Evolutionary conservation across 345 rosid genomes (phyloP).

Genomic region (Dimocarpus longan): DNA sequence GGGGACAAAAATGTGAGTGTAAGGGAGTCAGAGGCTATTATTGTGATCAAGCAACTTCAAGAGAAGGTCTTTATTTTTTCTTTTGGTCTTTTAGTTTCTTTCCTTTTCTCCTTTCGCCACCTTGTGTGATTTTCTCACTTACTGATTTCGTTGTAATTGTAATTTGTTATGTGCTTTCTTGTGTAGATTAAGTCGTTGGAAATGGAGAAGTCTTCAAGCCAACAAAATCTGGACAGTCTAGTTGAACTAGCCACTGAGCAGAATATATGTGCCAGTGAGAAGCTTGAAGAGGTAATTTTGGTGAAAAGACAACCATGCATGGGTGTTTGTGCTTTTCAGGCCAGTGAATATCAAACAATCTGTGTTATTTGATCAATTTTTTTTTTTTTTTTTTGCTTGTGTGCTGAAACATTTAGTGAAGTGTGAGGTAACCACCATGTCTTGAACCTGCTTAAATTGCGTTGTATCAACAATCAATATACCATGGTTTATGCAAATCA

Average conservation of each 20-base stretch:
- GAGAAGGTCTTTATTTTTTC: constrained; percentile 65
- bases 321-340: not conserved
- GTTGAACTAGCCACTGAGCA: constrained; percentile 61
- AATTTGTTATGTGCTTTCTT: constrained; percentile 10
- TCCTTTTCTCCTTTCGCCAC: not conserved
- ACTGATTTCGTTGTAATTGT: not conserved
- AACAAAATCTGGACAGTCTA: constrained; percentile 61
- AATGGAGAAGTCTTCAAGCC: constrained; percentile 66
- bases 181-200: constrained; percentile 68
- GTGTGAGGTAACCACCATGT: not conserved
- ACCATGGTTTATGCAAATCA: not conserved
- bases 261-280: constrained; percentile 52
- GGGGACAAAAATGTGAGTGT: constrained; percentile 41
- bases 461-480: not conserved
- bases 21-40: constrained; percentile 65
- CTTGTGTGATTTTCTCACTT: not conserved
- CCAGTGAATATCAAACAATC: not conserved
- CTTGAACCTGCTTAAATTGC: constrained; percentile 4
- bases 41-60: constrained; percentile 81
- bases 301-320: constrained; percentile 11
- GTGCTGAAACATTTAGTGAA: not conserved
- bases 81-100: not conserved
- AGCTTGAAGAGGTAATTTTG: constrained; percentile 67
- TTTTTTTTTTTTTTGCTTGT: not conserved
- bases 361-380: not conserved